These are phyloP conservation scores for Myriosclerotinia curreyana DNA, from an alignment of 2,329 filamentous ascomycete species.

Conservation along the genomic window DNA sequence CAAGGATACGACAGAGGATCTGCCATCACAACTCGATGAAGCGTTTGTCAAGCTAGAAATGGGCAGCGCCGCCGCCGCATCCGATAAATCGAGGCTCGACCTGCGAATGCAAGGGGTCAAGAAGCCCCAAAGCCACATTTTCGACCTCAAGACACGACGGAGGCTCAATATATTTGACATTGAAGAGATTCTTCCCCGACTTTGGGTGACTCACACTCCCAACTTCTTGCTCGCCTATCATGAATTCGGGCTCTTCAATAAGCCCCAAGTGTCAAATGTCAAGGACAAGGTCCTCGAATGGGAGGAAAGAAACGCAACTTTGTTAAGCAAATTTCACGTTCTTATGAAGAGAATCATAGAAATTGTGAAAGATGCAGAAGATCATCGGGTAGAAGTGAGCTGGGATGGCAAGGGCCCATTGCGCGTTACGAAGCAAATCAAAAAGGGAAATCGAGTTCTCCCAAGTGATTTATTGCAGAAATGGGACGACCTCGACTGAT, in stretches of 20 bases:
- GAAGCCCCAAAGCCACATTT: slow-evolving; percentile 36
- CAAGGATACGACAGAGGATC: no score
- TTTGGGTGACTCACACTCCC: slow-evolving; percentile 52
- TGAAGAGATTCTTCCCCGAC: slow-evolving; percentile 43
- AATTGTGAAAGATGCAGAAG: slow-evolving; percentile 27
- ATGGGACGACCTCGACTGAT: neutral
- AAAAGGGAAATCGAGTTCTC: slow-evolving; percentile 28
- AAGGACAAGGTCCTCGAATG: slow-evolving; percentile 24
- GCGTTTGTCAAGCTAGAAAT: slow-evolving; percentile 15
- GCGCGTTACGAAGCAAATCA: slow-evolving; percentile 30
- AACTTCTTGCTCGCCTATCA: slow-evolving; percentile 54
- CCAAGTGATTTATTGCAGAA: slow-evolving; percentile 28
- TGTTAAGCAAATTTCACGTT: slow-evolving; percentile 29
- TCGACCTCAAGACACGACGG: slow-evolving; percentile 47
- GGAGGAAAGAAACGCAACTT: slow-evolving; percentile 25
- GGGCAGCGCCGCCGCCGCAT: slow-evolving; percentile 37
- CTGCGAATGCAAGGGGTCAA: slow-evolving; percentile 39
- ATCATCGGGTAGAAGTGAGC: slow-evolving; percentile 23
- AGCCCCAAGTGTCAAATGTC: slow-evolving; percentile 27
- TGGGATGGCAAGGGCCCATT: slow-evolving; percentile 27
- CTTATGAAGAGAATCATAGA: slow-evolving; percentile 31
- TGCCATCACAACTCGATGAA: slow-evolving; percentile 27
- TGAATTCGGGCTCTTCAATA: slow-evolving; percentile 43
- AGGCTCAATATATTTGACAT: slow-evolving; percentile 25
- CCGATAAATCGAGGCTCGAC: slow-evolving; percentile 40